phyloP scores from a whole-genome alignment of 176 grass and related monocot species.

The Eragrostis curvula region DNA sequence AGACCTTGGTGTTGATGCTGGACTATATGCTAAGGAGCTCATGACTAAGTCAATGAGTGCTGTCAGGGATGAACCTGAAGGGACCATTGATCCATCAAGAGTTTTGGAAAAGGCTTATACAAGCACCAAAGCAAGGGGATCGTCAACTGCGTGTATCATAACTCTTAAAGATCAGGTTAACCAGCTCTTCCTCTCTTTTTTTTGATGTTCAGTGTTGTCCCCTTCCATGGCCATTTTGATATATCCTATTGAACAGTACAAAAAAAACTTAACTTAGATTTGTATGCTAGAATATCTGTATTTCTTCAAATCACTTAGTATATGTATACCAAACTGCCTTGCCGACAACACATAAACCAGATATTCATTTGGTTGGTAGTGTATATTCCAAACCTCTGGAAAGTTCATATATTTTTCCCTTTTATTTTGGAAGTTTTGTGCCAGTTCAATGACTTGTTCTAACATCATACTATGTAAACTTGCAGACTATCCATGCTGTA shows the following conservation, averaged over 20 bases:
- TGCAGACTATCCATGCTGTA: conserved; percentile 80
- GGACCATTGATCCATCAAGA: conserved; percentile 81
- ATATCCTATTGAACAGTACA: neutral
- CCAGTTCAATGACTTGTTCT: neutral
- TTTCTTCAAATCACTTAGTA: neutral
- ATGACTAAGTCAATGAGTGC: conserved; percentile 81
- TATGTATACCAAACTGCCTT: neutral
- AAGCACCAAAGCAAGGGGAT: conserved; percentile 85
- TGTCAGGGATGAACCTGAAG: conserved; percentile 78
- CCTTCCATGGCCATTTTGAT: neutral
- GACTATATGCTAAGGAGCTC: conserved; percentile 88
- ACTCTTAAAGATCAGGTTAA: conserved; percentile 85
- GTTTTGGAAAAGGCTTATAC: conserved; percentile 91
- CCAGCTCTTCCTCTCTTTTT: neutral
- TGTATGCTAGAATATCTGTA: neutral
- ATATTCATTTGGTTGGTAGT: neutral
- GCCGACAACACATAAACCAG: neutral
- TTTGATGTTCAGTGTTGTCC: neutral
- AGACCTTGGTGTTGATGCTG: conserved; percentile 83
- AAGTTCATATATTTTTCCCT: neutral
- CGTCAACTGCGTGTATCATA: conserved; percentile 97
- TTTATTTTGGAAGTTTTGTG: neutral
- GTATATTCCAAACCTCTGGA: neutral
- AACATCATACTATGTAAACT: conserved; percentile 3
- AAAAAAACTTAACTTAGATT: no score